A percentile compares a stretch with the other conserved stretches of the same genome.
Conservation (phyloP, 2,329 filamentous ascomycete genomes). For the Calonectria leucothoes region DNA sequence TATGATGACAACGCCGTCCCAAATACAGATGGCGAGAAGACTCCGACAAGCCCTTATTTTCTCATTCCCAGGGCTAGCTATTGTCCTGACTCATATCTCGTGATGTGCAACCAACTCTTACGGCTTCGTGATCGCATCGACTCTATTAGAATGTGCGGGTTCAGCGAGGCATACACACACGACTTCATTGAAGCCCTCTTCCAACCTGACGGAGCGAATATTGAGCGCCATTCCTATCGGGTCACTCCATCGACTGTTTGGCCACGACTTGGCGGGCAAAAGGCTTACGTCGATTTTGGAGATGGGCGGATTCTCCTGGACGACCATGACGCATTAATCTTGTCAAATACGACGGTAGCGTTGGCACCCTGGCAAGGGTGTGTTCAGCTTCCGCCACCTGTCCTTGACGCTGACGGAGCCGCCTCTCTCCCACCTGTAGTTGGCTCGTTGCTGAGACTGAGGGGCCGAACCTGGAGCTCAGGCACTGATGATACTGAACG, state of each 20-base stretch:
- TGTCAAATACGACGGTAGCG: background rate
- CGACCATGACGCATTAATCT: constrained; percentile 27
- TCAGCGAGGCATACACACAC: constrained; percentile 46
- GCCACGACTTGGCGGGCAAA: constrained; percentile 44
- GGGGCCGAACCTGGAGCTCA: background rate
- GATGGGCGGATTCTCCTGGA: constrained; percentile 36
- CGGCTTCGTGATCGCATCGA: constrained; percentile 44
- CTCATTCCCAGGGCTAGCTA: constrained; percentile 32
- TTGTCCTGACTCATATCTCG: constrained; percentile 46
- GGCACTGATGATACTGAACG: background rate
- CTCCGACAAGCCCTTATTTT: constrained; percentile 2
- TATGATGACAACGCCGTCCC: background rate
- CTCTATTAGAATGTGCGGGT: constrained; percentile 51
- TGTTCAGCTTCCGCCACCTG: constrained; percentile 41
- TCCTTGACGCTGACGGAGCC: constrained; percentile 25
- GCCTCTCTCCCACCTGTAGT: constrained; percentile 30
- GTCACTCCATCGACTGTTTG: constrained; percentile 47
- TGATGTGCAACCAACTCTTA: constrained; percentile 46
- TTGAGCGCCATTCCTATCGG: constrained; percentile 37
- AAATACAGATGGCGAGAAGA: background rate
- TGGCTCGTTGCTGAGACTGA: constrained; percentile 26
- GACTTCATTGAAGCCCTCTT: constrained; percentile 44
- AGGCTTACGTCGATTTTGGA: constrained; percentile 41
- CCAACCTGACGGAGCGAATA: constrained; percentile 1
- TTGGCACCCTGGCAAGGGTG: constrained; percentile 33